Base-by-base conservation (phyloP, 768 basidiomycete species). In the Termitomyces sp. region DNA sequence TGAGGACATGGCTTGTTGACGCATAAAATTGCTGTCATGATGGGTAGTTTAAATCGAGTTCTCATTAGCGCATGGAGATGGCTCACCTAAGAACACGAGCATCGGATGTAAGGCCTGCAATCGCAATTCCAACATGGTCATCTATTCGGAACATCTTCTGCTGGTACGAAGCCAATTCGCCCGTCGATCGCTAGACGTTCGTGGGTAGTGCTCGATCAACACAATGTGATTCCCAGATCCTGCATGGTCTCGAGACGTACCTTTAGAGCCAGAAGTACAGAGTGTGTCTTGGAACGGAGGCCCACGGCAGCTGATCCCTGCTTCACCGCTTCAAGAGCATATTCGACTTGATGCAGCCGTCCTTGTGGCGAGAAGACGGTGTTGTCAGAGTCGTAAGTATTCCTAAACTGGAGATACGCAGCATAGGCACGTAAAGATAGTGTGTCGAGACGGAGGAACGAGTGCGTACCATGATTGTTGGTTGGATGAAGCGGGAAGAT, bases 131-230 rank as follows among this genome's bases (percentile, higher is more conserved):
- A 64, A 97, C 87, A 75, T 99, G 97, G 72, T 98, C 94, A 68
- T 99, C 97, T 85, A 99, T 96, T 67, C 94, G 83, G 73, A 96
- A 97, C 88, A 98, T 91, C 82, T 99, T 98, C 77, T 98, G 95
- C 70, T 99, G 97, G 79, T 98, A 98, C n/a, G 92, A 93, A 15
- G 97, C 95, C 52, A 99, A 82, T 71, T 98, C 96, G 58, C 97
- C 97, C 14, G 94, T 95, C 30, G 97, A 98, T 71, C 96, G 84
- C 97, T 99, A 57, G 35, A 43, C 10, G 42, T 41, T 41, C 3
- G 19, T 41, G 40, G 12, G 8, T 43, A 28, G 44, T 45, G 15
- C 44, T 45, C 26, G 26, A 45, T 45, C 23, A 26, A 43, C 19
- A 43, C 42, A 23, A 19, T 11, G 11, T 2, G 23, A 5, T 7